These are phyloP conservation scores for Pyrenophora seminiperda DNA, from an alignment of 2,329 filamentous ascomycete genomes.

Conservation along the genomic window DNA sequence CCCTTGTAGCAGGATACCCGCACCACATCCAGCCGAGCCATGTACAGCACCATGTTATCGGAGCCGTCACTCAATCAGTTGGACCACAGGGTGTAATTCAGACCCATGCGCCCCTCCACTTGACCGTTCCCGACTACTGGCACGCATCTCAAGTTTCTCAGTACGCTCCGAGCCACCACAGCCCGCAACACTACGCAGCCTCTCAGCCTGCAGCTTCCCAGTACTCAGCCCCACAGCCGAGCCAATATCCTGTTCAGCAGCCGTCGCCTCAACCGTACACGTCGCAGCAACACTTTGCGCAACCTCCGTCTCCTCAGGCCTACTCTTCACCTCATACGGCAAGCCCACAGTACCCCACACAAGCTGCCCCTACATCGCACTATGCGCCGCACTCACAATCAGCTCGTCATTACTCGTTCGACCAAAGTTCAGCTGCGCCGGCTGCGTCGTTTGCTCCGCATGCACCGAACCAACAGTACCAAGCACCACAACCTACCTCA, in stretches of 20 bases:
- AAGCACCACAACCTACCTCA: constrained; percentile 30
- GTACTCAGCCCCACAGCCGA: constrained; percentile 28
- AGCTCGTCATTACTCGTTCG: constrained; percentile 29
- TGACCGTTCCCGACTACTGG: constrained; percentile 44
- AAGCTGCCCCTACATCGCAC: constrained; percentile 22
- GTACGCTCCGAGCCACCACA: constrained; percentile 34
- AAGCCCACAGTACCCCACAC: constrained; percentile 28
- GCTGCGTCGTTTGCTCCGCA: constrained; percentile 34
- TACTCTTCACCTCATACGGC: constrained; percentile 31
- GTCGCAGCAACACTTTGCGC: constrained; percentile 29
- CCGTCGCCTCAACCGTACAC: constrained; percentile 20
- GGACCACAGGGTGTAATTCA: constrained; percentile 32
- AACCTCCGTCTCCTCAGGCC: constrained; percentile 34
- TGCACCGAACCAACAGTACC: constrained; percentile 25
- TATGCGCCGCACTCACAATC: constrained; percentile 29
- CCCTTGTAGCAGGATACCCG: constrained; percentile 35
- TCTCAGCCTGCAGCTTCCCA: constrained; percentile 25
- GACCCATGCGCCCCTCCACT: constrained; percentile 33
- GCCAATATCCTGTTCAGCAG: constrained; percentile 34
- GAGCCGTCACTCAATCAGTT: constrained; percentile 27
- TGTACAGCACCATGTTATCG: constrained; percentile 35
- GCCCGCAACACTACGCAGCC: constrained; percentile 33
- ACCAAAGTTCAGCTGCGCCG: constrained; percentile 20
- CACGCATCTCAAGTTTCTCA: constrained; percentile 31
- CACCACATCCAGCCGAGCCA: constrained; percentile 38